Evolutionary conservation across 2,329 filamentous ascomycete species (phyloP).

Genomic region (Thielaviopsis musarum): DNA sequence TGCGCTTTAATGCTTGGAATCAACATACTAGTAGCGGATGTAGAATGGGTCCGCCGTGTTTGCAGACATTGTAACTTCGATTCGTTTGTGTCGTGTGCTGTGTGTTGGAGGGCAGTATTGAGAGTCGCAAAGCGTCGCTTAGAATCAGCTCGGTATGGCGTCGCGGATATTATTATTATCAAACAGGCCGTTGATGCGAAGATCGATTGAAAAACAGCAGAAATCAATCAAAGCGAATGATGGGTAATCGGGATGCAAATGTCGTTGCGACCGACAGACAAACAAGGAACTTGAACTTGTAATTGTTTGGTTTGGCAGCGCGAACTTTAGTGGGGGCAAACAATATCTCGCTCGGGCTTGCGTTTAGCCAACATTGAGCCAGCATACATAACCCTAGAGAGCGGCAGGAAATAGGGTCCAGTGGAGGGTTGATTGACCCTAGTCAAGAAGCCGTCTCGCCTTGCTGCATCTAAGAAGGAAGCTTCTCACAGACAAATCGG

Average conservation of each 20-base stretch:
- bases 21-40: constrained; percentile 82
- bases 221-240: too few species aligned
- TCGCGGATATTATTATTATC: too few species aligned
- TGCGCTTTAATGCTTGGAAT: neutral
- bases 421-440: neutral
- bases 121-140: too few species aligned
- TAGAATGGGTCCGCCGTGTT: constrained; percentile 60
- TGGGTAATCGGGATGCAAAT: too few species aligned
- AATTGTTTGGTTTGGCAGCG: neutral
- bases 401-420: neutral
- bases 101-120: neutral
- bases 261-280: neutral
- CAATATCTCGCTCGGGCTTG: neutral
- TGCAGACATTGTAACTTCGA: neutral
- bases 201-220: too few species aligned
- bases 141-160: neutral
- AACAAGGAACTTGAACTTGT: neutral
- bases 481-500: too few species aligned
- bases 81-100: neutral
- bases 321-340: neutral
- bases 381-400: neutral
- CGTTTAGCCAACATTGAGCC: neutral
- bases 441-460: neutral
- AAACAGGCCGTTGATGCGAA: too few species aligned
- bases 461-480: neutral